These are phyloP conservation scores for Globisporangium rhizosaccharum DNA, from an alignment of 352 stramenopile genomes.

Conservation along the genomic window DNA sequence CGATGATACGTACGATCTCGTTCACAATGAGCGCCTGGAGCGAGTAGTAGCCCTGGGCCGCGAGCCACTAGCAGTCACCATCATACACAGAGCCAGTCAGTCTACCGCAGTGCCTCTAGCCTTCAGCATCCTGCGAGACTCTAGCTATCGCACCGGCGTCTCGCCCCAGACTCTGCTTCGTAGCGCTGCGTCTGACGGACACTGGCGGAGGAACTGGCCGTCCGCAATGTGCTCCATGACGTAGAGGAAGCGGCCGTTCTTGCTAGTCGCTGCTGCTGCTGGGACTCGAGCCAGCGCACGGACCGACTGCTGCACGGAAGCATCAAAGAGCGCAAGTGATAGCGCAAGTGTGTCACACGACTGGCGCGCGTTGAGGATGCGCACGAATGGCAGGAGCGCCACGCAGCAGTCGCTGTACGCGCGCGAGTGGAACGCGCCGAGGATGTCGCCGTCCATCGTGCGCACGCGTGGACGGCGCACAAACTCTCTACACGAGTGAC, in stretches of 20 bases:
- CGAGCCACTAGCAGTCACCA: conserved; percentile 42
- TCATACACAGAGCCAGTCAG: not conserved
- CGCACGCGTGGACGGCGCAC: conserved; percentile 35
- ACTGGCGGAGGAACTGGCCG: conserved; percentile 43
- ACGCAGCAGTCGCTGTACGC: conserved; percentile 39
- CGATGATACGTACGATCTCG: conserved; percentile 50
- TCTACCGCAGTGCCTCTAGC: not conserved
- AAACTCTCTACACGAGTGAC: conserved; percentile 34
- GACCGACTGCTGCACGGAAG: not conserved
- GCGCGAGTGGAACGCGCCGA: conserved; percentile 41
- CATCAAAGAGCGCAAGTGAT: conserved; percentile 34
- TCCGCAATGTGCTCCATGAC: conserved; percentile 47
- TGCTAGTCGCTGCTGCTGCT: conserved; percentile 1
- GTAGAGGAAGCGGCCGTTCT: conserved; percentile 21
- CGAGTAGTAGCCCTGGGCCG: conserved; percentile 52
- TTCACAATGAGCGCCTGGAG: conserved; percentile 64
- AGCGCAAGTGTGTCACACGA: conserved; percentile 68
- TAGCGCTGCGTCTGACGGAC: conserved; percentile 28
- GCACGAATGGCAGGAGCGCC: conserved; percentile 27
- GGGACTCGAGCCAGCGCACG: not conserved
- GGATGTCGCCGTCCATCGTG: conserved; percentile 47
- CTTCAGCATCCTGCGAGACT: not conserved
- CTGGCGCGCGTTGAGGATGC: conserved; percentile 55
- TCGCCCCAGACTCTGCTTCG: conserved; percentile 40
- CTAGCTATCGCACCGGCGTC: conserved; percentile 16